phyloP scores from a whole-genome alignment of 2,329 filamentous ascomycete species.

The Neonectria faginata region DNA sequence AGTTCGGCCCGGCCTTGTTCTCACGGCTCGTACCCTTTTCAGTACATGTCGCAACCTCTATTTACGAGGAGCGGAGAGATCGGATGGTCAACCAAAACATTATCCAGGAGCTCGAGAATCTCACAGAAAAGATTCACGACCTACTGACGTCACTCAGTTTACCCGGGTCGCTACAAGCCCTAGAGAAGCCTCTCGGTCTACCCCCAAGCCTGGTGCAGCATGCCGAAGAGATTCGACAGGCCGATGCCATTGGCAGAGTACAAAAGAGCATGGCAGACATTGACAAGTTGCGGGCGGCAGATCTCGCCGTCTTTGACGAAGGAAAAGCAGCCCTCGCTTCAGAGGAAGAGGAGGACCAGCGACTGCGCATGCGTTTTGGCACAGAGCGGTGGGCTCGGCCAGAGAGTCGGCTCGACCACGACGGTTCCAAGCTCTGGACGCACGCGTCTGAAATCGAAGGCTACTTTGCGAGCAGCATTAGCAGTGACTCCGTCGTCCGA shows the following conservation, averaged over 20 bases:
- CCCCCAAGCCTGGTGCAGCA: slow-evolving; percentile 88
- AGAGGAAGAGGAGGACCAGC: slow-evolving; percentile 86
- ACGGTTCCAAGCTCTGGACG: slow-evolving; percentile 75
- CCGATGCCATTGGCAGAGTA: slow-evolving; percentile 83
- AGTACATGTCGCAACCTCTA: slow-evolving; percentile 93
- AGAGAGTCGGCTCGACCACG: slow-evolving; percentile 75
- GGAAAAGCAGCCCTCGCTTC: slow-evolving; percentile 81
- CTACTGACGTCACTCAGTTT: slow-evolving; percentile 85
- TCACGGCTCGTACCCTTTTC: slow-evolving; percentile 94
- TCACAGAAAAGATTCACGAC: slow-evolving; percentile 84
- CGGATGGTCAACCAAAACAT: slow-evolving; percentile 90
- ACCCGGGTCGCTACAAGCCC: slow-evolving; percentile 90
- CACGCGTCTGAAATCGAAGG: slow-evolving; percentile 84
- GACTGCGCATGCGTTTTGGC: slow-evolving; percentile 80
- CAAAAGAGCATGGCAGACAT: slow-evolving; percentile 88
- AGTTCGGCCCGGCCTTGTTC: slow-evolving; percentile 88
- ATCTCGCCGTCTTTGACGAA: slow-evolving; percentile 83
- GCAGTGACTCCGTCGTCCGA: slow-evolving; percentile 72
- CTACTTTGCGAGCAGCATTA: slow-evolving; percentile 77
- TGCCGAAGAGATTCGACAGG: slow-evolving; percentile 92
- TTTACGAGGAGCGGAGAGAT: slow-evolving; percentile 92
- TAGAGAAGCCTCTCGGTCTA: slow-evolving; percentile 93
- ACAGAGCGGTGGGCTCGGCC: slow-evolving; percentile 86
- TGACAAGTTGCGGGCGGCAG: slow-evolving; percentile 85
- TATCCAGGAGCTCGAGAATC: slow-evolving; percentile 82